Conservation (phyloP, 352 stramenopile species). For the Phytophthora sansomeana region DNA sequence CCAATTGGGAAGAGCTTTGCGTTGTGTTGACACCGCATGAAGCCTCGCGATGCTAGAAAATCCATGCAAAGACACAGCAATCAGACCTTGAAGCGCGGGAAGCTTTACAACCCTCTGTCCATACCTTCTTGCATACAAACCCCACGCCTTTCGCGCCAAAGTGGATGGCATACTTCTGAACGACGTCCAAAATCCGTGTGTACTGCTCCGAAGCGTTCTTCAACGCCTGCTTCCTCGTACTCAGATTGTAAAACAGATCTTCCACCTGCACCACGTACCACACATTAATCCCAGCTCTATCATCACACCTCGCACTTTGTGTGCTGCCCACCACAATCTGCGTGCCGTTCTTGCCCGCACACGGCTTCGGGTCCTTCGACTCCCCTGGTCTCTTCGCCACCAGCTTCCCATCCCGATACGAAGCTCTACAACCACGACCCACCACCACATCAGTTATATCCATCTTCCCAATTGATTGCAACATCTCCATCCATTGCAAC, state of each 20-base stretch:
- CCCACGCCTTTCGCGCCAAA: constrained; percentile 88
- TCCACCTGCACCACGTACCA: constrained; percentile 70
- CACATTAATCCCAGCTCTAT: background rate
- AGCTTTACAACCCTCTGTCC: background rate
- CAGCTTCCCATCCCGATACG: constrained; percentile 92
- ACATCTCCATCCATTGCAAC: constrained; percentile 1
- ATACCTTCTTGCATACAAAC: constrained; percentile 96
- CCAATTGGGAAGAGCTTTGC: constrained; percentile 64
- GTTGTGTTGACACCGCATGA: constrained; percentile 85
- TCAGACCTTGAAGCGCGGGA: background rate
- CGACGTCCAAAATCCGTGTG: constrained; percentile 92
- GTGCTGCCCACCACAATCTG: constrained; percentile 63
- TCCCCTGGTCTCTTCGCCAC: constrained; percentile 76
- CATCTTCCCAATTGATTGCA: constrained; percentile 1
- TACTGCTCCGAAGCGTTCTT: constrained; percentile 96
- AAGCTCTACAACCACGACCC: constrained; percentile 59
- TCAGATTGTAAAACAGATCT: constrained; percentile 99
- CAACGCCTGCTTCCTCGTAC: constrained; percentile 92
- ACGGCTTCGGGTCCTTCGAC: constrained; percentile 69
- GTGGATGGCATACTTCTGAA: constrained; percentile 97
- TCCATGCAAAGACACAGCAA: background rate
- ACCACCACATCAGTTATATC: background rate
- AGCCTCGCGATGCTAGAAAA: constrained; percentile 68
- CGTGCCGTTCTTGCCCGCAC: constrained; percentile 84
- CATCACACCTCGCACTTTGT: background rate